Base-by-base conservation (phyloP, 1,284 basidiomycete genomes). In the Pseudozyma sp. region DNA sequence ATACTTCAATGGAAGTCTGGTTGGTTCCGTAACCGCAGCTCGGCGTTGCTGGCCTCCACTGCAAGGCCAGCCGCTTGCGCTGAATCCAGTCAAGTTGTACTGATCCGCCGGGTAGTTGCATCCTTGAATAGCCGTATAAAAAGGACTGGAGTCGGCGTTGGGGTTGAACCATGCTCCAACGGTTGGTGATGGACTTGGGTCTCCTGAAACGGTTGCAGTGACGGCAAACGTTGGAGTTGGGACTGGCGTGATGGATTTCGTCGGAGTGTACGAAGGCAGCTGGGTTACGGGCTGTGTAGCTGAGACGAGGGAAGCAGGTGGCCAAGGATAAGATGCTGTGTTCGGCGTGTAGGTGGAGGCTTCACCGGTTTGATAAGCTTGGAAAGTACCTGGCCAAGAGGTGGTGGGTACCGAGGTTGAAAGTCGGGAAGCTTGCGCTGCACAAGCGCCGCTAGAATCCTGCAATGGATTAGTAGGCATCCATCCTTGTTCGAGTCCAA, bases 401-500 rank as follows among this genome's bases (percentile, higher is more conserved):
- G 75, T 53, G 0, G 59, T 53, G 8, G 62, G 54, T 3, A 67
- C 61, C 1, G 39, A 35, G 0, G 66, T 66, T 12, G 38, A 39
- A 12, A 64, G 18, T 4, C 69, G 48, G 8, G 63, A 58, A 12
- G 61, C 72, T 38, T 63, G 60, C 8, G 70, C 58, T 16, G 52
- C 54, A 25, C 78, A 79, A 3, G 67, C 62, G 14, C 70, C 69
- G 35, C 50, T 51, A 34, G 66, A 65, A 14, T 70, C 65, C 10
- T 47, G 31, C 25, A 67, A 40, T 10, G 76, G 76, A 49, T 80
- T 67, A 25, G 56, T 66, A 10, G 78, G 78, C 64, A 84, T 83
- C 77, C 78, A 83, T 42, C 82, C 82, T 34, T 78, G 59, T 60
- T 79, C 62, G 40, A 85, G 69, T 11, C 84, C 80, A 31, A 81